Base-by-base conservation (phyloP, 2,329 filamentous ascomycete species). In the Magnaporthiopsis rhizophila region DNA sequence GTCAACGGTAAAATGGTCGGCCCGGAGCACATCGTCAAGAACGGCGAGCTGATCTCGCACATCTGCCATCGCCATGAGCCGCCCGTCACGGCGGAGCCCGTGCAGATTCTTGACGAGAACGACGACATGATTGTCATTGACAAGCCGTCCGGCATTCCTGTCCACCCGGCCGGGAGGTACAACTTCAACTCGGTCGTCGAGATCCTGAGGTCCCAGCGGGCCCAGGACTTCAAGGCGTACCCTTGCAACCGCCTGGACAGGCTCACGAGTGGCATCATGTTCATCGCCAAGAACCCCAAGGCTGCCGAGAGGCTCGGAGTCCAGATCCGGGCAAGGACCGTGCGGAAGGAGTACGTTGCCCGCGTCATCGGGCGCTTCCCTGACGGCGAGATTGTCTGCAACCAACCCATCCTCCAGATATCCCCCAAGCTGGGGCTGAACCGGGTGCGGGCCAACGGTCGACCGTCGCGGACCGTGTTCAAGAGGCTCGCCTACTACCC, bases 211-310 rank as follows among this genome's bases (percentile, higher is more conserved):
- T 86, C 90, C 2, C 90, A 97, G 72, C 80, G 86, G 53, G 80
- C 83, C 0, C 75, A 76, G 28, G 75, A 77, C 34, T 88, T 85
- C 73, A 74, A 82, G 63, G 83, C 86, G 1, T 77, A 85, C 66
- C 86, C 95, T 0, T 98, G 94, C 78, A 97, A 99, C 72, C 83
- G 95, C n/a, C 85, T 99, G 34, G 95, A 99, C 74, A 83, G 95
- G 63, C 79, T 99, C 70, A 99, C 95, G 0, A 97, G 92, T 70
- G 95, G 95, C 61, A 90, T 99, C 73, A 98, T 99, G 94, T 99
- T 99, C 75, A 88, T 99, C 70, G 95, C 89, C 34, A 99, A 99
- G 78, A 87, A 91, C 67, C 82, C 88, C 53, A 85, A 87, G 71
- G 91, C 90, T 0, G 94, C 95, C 0, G 91, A 94, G 68, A 81